Percentiles rank a stretch among this genome's conserved stretches.
These are phyloP conservation scores for Mucor piriformis DNA, from an alignment of 371 early-diverging fungal genomes.

Conservation along the genomic window DNA sequence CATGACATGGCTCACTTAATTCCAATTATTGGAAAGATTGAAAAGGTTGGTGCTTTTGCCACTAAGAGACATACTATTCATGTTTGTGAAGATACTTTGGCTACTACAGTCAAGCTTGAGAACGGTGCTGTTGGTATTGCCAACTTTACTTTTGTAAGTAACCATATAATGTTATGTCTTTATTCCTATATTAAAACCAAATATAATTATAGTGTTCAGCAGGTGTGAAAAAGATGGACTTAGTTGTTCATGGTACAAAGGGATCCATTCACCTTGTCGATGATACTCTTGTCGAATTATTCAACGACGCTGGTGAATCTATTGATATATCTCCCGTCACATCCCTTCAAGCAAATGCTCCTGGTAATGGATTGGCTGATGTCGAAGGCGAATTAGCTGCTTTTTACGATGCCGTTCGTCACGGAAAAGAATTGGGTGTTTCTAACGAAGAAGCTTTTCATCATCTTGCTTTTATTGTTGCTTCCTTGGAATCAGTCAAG, in stretches of 20 bases:
- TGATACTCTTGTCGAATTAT: slow-evolving; percentile 30
- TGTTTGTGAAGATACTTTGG: slow-evolving; percentile 45
- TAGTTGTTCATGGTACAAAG: slow-evolving; percentile 48
- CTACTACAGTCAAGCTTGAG: slow-evolving; percentile 36
- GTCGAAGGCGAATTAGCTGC: slow-evolving; percentile 51
- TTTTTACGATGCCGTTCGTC: slow-evolving; percentile 37
- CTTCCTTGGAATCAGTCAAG: slow-evolving; percentile 45
- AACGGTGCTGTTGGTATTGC: slow-evolving; percentile 46
- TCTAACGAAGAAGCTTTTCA: slow-evolving; percentile 47
- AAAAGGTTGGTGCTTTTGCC: slow-evolving; percentile 46
- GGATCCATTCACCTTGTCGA: slow-evolving; percentile 43
- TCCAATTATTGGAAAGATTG: slow-evolving; percentile 45
- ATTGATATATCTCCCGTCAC: slow-evolving; percentile 16
- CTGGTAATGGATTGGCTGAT: slow-evolving; percentile 38
- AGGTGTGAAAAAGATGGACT: slow-evolving; percentile 32
- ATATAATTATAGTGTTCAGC: slow-evolving; percentile 37
- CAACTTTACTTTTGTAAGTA: slow-evolving; percentile 57
- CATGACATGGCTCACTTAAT: slow-evolving; percentile 54
- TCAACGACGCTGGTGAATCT: slow-evolving; percentile 31
- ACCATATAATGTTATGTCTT: neutral
- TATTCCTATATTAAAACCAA: neutral
- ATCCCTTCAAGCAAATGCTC: slow-evolving; percentile 19
- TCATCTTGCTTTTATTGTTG: slow-evolving; percentile 49
- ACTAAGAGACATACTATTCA: slow-evolving; percentile 41
- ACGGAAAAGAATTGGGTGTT: slow-evolving; percentile 32